phyloP scores from a whole-genome alignment of 2,329 filamentous ascomycete species.

The Sclerotinia borealis region DNA sequence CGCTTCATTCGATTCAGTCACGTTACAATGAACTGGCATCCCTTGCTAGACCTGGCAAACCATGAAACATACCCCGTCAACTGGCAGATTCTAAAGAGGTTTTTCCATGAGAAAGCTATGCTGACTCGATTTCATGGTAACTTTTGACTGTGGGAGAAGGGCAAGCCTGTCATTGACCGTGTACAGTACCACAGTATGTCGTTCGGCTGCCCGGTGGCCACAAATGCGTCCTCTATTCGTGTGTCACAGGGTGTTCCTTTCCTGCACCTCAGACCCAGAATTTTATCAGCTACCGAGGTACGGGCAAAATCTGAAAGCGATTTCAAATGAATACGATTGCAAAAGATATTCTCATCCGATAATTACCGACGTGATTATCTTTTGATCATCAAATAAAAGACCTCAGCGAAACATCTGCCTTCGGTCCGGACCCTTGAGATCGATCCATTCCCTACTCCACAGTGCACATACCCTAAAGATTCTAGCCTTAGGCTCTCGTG shows the following conservation, averaged over 20 bases:
- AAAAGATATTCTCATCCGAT: neutral
- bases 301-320: neutral
- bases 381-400: conserved; percentile 1
- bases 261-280: neutral
- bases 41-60: neutral
- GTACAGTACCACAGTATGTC: neutral
- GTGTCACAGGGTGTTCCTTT: neutral
- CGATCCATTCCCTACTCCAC: neutral
- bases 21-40: neutral
- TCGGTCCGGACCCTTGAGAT: conserved; percentile 4
- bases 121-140: neutral
- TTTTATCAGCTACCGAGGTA: neutral
- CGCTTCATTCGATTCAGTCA: conserved; percentile 1
- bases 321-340: neutral
- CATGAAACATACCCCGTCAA: conserved; percentile 3
- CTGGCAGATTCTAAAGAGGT: neutral
- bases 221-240: neutral
- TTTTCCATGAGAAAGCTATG: neutral
- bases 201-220: neutral
- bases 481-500: neutral
- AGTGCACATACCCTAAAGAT: neutral
- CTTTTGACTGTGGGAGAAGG: neutral
- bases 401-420: neutral
- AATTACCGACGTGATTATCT: neutral
- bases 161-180: neutral